phyloP scores from a whole-genome alignment of 345 rosid species.

The Salix viminalis region DNA sequence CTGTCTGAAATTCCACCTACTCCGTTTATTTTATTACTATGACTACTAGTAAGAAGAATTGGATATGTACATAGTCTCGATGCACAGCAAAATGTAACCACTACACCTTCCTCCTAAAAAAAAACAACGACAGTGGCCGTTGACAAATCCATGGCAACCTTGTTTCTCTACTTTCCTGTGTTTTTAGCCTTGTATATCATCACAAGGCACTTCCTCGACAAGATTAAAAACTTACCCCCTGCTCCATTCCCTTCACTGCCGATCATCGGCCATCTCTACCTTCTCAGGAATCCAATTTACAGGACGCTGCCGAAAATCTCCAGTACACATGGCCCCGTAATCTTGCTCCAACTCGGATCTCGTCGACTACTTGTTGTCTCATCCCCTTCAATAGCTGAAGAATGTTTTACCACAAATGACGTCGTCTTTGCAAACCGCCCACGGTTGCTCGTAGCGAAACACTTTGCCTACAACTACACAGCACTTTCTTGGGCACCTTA shows the following conservation, averaged over 20 bases:
- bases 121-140: no score
- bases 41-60: neutral
- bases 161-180: neutral
- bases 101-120: no score
- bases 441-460: conserved; percentile 16
- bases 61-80: no score
- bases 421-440: conserved; percentile 36
- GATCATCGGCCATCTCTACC: conserved; percentile 37
- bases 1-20: no score
- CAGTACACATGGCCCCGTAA: conserved; percentile 6
- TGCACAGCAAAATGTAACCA: no score
- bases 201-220: conserved; percentile 4
- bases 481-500: conserved; percentile 24
- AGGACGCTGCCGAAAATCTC: conserved; percentile 26
- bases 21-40: no score
- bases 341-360: conserved; percentile 24
- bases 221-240: conserved; percentile 16
- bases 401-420: conserved; percentile 37
- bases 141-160: neutral
- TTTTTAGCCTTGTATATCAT: conserved; percentile 9
- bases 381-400: conserved; percentile 23
- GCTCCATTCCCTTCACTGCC: conserved; percentile 25
- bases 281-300: conserved; percentile 24
- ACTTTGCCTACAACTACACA: conserved; percentile 25
- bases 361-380: conserved; percentile 29